Evolutionary conservation across 176 grass and related monocot genomes (phyloP), one percentile per base, ranked within the genome.

Genomic region (Stipa capillata): DNA sequence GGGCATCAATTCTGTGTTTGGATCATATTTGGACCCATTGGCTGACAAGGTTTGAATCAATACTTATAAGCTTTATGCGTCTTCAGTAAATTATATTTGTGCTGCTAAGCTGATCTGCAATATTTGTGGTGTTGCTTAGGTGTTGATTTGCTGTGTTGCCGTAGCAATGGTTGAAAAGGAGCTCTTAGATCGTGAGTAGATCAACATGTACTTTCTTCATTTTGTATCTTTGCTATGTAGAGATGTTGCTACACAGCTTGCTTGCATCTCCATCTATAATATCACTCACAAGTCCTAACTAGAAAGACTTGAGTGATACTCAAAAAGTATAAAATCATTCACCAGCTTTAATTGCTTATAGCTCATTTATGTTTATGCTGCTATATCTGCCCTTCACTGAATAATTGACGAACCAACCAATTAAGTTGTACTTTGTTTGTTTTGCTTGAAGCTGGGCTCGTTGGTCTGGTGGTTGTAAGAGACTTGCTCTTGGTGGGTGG

Each of bases 11-110:
- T 92, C 95, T 72, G 92, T 98, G 32, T 57, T 92, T 77, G 95
- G 95, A 68, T 98, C 95, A 55, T 98, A 98, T 78, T 84, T 98
- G 77, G 95, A 98, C 57, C 95, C 95, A 8, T 78, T 98, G 52
- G 95, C 95, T 82, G 95, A 98, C 69, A 92, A 98, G 95, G 92
- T 98, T 69, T 32, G 79, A 50, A 27, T 82, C 18, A 4, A 72
- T 33, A 53, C 57, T 85, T 80, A 35, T 34, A 45, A 50, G 3
- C 23, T 80, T 84, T 40, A 70, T 77, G 35, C 67, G 50, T 82
- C 77, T 34, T 54, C 67, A 51, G 37, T 80, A 28, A 64, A 24
- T 34, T 72, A 8, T 33, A 55, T 47, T 2, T 39, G n/a, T 55
- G 28, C 21, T 71, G 27, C 29, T 78, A 64, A 77, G 12, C 34